Percentiles rank a stretch among this genome's conserved stretches.
These are phyloP conservation scores for Blastocystis sp. DNA, from an alignment of 352 stramenopile species.

Conservation along the genomic window DNA sequence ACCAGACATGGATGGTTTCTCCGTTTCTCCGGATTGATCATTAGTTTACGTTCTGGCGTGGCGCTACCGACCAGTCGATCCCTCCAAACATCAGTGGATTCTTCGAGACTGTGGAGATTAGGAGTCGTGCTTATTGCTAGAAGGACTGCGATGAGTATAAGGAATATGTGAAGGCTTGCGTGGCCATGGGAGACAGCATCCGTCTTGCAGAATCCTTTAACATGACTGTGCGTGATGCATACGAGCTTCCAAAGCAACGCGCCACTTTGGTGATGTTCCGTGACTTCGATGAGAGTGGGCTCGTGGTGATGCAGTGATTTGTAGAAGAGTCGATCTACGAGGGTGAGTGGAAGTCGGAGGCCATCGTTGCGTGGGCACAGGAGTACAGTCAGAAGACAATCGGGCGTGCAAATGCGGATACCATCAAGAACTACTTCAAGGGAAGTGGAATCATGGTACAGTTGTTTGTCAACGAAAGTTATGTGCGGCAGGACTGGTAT, in stretches of 20 bases:
- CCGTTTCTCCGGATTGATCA: background rate
- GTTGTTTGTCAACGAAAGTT: constrained; percentile 46
- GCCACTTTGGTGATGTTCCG: constrained; percentile 48
- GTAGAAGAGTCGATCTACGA: constrained; percentile 40
- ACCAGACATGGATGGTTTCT: constrained; percentile 51
- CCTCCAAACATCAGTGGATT: constrained; percentile 48
- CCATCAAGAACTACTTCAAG: constrained; percentile 59
- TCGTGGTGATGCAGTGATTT: background rate
- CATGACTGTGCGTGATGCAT: constrained; percentile 46
- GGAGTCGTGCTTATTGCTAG: background rate
- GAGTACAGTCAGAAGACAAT: constrained; percentile 44
- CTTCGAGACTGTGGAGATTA: constrained; percentile 15
- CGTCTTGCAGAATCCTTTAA: constrained; percentile 53
- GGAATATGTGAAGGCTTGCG: background rate
- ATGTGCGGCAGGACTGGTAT: background rate
- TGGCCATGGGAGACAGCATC: constrained; percentile 55
- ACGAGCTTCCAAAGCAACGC: constrained; percentile 34
- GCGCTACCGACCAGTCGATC: constrained; percentile 38
- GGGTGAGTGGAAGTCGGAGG: constrained; percentile 34
- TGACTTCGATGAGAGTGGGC: constrained; percentile 56
- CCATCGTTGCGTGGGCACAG: constrained; percentile 39
- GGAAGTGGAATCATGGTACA: constrained; percentile 46
- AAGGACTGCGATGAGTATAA: constrained; percentile 50
- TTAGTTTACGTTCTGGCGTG: constrained; percentile 60
- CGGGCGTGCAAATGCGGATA: constrained; percentile 10